Evolutionary conservation across 768 basidiomycete species (phyloP).

Genomic region (Favolaschia claudopus): DNA sequence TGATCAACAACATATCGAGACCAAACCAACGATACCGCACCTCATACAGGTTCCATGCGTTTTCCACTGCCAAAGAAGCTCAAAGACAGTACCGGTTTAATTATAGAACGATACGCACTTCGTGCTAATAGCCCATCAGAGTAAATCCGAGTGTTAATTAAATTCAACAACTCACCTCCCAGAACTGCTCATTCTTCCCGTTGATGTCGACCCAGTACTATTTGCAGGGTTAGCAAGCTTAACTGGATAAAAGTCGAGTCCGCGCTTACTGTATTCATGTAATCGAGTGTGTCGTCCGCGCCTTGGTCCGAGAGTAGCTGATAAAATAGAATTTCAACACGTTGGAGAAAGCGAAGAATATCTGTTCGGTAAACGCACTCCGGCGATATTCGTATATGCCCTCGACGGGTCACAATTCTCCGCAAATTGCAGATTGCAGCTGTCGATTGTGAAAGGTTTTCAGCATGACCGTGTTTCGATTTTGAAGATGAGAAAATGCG

Average conservation of each 20-base stretch:
- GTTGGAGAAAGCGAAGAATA: too few species aligned
- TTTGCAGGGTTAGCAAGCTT: neutral
- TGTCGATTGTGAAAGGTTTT: too few species aligned
- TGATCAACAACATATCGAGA: neutral
- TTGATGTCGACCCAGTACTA: constrained; percentile 71
- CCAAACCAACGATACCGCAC: constrained; percentile 29
- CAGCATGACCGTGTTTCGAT: too few species aligned
- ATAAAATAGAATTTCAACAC: neutral
- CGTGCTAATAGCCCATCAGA: too few species aligned
- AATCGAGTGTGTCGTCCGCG: constrained; percentile 62
- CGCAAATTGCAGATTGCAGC: constrained; percentile 9
- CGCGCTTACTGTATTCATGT: constrained; percentile 54
- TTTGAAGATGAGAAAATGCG: neutral
- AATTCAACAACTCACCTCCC: constrained; percentile 52
- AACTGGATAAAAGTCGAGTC: neutral
- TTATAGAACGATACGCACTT: too few species aligned
- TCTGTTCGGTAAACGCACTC: constrained; percentile 40
- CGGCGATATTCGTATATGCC: constrained; percentile 52
- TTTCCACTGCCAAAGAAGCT: constrained; percentile 50
- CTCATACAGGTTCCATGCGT: constrained; percentile 70
- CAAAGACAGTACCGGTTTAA: neutral
- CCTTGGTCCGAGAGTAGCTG: constrained; percentile 66
- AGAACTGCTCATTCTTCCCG: constrained; percentile 69
- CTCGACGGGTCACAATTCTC: constrained; percentile 57
- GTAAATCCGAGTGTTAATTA: too few species aligned